Evolutionary conservation across 2,329 filamentous ascomycete species (phyloP), one percentile per base, ranked within the genome.

Genomic region (Didymella arachidicola): DNA sequence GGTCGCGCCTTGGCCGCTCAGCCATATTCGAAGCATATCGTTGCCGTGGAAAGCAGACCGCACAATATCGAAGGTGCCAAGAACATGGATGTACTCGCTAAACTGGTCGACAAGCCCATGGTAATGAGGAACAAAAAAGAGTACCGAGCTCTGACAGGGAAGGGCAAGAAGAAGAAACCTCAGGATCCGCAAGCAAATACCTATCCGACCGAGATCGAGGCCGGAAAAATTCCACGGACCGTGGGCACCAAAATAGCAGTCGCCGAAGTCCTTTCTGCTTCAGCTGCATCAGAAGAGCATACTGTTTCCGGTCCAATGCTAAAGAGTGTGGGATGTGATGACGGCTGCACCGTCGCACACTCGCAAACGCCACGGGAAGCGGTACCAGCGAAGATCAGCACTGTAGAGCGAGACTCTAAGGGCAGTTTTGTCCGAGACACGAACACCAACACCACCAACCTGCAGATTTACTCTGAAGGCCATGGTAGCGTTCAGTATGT

Each of bases 1-100:
- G 94, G 95, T 0, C 86, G 95, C 44, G 90, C 92, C 1, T 82
- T 99, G 57, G 94, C 94, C 14, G 92, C 89, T 61, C 83, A 88
- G 53, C 93, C 93, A 0, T 97, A 96, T 79, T 91, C 93, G 70
- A 88, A 89, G 69, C 87, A 93, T 65, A 90, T 98, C 42, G 87
- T 98, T 53, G 95, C 94, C 1, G 92, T 99, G 32, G 95, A 99
- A 78, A 91, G 92, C 58, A 88, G 89, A 62, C 88, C 91, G 69
- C 87, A 90, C 68, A 97, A 97, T 71, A 96, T 98, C 60, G 86
- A 86, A 22, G 92, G 92, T 8, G 94, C 95, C 4, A 91, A 88
- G 74, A 86, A 85, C 16, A 91, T 96, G 72, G 95, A 99, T 78
- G 82, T 95, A n/a, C 80, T 88, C 60, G 93, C 93, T 0, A 91